Evolutionary conservation across 2,329 filamentous ascomycete genomes (phyloP).

Genomic region (Phoma sp.): DNA sequence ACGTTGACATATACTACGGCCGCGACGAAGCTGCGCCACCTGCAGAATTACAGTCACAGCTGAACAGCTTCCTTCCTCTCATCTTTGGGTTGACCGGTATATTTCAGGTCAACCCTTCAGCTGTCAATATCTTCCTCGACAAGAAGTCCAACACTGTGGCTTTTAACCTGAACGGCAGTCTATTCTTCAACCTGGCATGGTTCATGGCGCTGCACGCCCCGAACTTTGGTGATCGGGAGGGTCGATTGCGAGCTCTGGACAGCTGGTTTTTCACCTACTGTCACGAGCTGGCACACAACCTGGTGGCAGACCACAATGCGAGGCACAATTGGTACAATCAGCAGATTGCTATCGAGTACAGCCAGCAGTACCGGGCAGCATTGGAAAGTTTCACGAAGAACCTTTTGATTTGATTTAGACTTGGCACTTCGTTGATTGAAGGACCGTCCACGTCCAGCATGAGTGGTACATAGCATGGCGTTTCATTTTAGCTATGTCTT

Average conservation of each 20-base stretch:
- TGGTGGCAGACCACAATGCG: conserved; percentile 72
- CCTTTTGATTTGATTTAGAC: conserved; percentile 16
- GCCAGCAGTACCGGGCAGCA: conserved; percentile 38
- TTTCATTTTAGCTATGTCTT: not conserved
- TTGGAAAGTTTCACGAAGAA: conserved; percentile 34
- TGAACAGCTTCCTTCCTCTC: conserved; percentile 41
- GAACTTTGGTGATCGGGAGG: conserved; percentile 33
- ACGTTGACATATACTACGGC: conserved; percentile 47
- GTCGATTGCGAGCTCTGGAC: conserved; percentile 60
- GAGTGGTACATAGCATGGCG: not conserved
- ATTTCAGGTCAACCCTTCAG: conserved; percentile 72
- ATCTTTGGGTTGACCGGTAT: conserved; percentile 44
- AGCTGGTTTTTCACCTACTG: conserved; percentile 96
- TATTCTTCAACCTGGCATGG: conserved; percentile 94
- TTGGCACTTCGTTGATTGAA: not conserved
- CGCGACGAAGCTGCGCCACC: conserved; percentile 35
- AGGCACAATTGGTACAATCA: conserved; percentile 48
- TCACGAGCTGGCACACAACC: conserved; percentile 94
- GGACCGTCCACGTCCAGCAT: not conserved
- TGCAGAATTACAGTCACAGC: conserved; percentile 33
- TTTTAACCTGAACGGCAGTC: conserved; percentile 84
- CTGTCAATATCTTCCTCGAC: conserved; percentile 88
- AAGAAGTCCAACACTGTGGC: conserved; percentile 81
- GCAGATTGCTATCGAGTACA: conserved; percentile 48
- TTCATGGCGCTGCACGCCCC: conserved; percentile 75